Evolutionary conservation across 176 grass and related monocot species (phyloP), one percentile per base, ranked within the genome.

Genomic region (Musa acuminata): DNA sequence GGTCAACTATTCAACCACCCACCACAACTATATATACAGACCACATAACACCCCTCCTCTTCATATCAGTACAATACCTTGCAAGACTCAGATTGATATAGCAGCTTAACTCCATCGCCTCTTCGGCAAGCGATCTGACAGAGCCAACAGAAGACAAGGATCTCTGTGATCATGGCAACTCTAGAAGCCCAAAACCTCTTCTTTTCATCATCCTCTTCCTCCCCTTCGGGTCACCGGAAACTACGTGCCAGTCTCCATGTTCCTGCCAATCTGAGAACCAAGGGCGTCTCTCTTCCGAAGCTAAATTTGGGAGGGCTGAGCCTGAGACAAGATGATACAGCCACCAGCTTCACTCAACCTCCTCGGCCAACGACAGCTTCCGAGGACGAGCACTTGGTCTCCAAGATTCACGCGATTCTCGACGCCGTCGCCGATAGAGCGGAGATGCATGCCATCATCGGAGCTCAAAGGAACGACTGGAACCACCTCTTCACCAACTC

Each of bases 401-500:
- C 71, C 9, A 84, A 80, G 77, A 62, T 84, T 24, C 67, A 23
- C 55, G 68, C 72, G 1, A 63, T 84, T 6, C 71, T 64, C 1
- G 77, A 63, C 13, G 60, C 83, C 0, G 71, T 80, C 13, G 83
- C 83, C 0, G 83, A 84, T 49, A 26, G 83, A 8, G 77, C 60
- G 3, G 77, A 80, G 77, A 80, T 84, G 83, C 83, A 84, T 62
- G 53, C 66, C 19, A 80, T 84, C 78, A 80, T 84, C 22, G 72
- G 83, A 27, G 21, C 21, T 14, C 78, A 80, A 69, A 27, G 78
- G 11, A 77, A 85, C 72, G 77, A 81, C 53, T 85, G 78, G 83
- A 85, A 85, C 72, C 83, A 85, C 72, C 53, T 80, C 24, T 80
- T 84, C 79, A 72, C 79, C 21, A 70, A 80, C 63, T 80, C 72